Conservation (phyloP, 805 yeast species). For the Candida alai region DNA sequence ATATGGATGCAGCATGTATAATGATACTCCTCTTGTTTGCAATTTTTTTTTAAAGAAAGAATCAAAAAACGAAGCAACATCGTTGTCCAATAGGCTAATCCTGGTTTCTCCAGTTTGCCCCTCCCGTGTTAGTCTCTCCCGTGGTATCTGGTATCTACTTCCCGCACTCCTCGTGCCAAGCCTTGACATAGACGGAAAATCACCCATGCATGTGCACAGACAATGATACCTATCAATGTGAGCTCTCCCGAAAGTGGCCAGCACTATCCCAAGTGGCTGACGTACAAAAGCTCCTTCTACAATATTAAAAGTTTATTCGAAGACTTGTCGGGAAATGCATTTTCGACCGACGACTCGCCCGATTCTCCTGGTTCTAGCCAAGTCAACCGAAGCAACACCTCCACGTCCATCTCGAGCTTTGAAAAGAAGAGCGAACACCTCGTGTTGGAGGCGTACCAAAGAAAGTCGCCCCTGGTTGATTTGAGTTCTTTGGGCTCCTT, state of each 20-base stretch:
- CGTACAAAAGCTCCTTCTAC: not conserved
- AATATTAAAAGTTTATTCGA: slow-evolving; percentile 1
- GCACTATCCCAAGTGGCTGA: not conserved
- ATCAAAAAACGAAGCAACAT: too few species aligned
- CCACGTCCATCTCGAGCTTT: slow-evolving; percentile 2
- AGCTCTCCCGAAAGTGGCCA: not conserved
- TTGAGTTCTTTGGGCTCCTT: slow-evolving; percentile 5
- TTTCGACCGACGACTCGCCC: not conserved
- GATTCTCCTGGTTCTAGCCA: slow-evolving; percentile 1
- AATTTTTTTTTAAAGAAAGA: too few species aligned
- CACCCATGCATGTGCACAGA: not conserved
- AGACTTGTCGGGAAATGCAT: not conserved
- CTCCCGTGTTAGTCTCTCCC: not conserved
- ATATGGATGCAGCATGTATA: too few species aligned
- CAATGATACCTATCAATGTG: not conserved
- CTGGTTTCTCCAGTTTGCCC: not conserved
- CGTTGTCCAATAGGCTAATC: not conserved
- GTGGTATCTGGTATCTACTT: too few species aligned
- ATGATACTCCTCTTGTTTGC: too few species aligned
- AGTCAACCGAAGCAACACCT: not conserved
- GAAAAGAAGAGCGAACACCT: slow-evolving; percentile 1
- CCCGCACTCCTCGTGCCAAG: too few species aligned
- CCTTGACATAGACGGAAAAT: too few species aligned
- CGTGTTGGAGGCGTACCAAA: slow-evolving; percentile 3
- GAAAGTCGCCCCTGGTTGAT: not conserved